Evolutionary conservation across 257 asterid species (phyloP), one percentile per base, ranked within the genome.

Genomic region (Fraxinus quadrangulata): DNA sequence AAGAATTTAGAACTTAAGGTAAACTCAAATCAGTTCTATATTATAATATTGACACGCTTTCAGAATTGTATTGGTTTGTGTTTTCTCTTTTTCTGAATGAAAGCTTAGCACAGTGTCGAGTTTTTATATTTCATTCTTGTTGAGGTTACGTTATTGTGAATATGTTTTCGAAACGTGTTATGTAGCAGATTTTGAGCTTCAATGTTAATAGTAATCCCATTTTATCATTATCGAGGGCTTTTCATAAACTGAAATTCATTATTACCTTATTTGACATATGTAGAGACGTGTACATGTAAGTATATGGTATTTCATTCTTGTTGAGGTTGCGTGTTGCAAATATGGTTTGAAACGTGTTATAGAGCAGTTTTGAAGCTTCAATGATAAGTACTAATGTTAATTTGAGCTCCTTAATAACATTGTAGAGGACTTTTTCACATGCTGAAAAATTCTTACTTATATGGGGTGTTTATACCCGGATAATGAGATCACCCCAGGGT

Each of bases 1-100:
- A 89, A 85, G 87, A 80, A 30, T 49, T 49, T 75, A n/a, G 89
- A 84, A 66, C 75, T 71, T n/a, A 79, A 75, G 90, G 89, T 83
- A 68, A 68, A 71, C 42, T 47, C 75, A 17, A 30, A 36, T 19
- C 23, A 51, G 9, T 51, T 68, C 51, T 42, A 30, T 45, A 11
- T 49, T 77, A 40, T 42, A 47, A n/a, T 34, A 0, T 54, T 51
- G 6, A 17, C 5, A 2, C 17, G 63, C 23, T 51, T 39, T 39
- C 45, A 39, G 45, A 39, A 39, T 1, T 39, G 12, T 39, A 8
- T 39, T 39, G 11, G 13, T 39, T 39, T 39, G 45, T 9, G 13
- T 9, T 39, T 51, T 51, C 63, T 51, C 23, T 11, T 51, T 51
- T 56, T 56, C 66, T 56, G 28, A 56, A 56, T 56, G 66, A 61